Evolutionary conservation across 23 red algal species (phyloP), one percentile per base, ranked within the genome.

Genomic region (Gracilaria domingensis): DNA sequence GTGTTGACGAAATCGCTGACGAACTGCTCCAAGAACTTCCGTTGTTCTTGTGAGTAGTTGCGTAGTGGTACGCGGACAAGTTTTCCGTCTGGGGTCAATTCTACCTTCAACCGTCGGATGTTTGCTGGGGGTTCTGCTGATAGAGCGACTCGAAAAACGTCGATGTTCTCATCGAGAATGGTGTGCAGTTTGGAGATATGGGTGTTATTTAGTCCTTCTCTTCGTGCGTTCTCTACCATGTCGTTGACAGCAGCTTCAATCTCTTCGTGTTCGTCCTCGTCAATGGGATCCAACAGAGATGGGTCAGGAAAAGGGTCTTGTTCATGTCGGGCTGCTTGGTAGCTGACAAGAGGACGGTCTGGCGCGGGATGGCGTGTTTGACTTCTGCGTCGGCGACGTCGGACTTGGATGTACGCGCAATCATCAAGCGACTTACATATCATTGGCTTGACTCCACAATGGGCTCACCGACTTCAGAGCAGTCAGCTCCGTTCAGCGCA

Each of bases 271-370:
- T 82, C 50, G 23, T 82, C 48, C 50, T 4, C 6, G 29, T 82
- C 79, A 51, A 82, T 54, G 14, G 51, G 30, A 11, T 60, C 79
- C 2, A 82, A 51, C 2, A 60, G 54, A 7, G 79, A 82, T 8
- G 79, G 79, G 48, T 82, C 79, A 5, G 79, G 79, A 5, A 82
- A 82, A 4, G 50, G 79, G 32, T 82, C 79, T 82, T 82, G 36
- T n/a, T 29, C 79, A 24, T 28, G 4, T 33, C 79, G 3, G 14
- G 79, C 79, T 2, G 21, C 50, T 4, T 34, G 17, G 50, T 82
- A 77, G n/a, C 25, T 45, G 2, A 77, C 72, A 1, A 6, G 23
- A 28, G 72, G 42, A 32, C 72, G 72, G 42, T n/a, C n/a, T n/a
- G n/a, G n/a, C n/a, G n/a, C n/a, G n/a, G n/a, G n/a, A n/a, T n/a